Evolutionary conservation across 441 rosid genomes (phyloP).

Genomic region (Sinapis alba): DNA sequence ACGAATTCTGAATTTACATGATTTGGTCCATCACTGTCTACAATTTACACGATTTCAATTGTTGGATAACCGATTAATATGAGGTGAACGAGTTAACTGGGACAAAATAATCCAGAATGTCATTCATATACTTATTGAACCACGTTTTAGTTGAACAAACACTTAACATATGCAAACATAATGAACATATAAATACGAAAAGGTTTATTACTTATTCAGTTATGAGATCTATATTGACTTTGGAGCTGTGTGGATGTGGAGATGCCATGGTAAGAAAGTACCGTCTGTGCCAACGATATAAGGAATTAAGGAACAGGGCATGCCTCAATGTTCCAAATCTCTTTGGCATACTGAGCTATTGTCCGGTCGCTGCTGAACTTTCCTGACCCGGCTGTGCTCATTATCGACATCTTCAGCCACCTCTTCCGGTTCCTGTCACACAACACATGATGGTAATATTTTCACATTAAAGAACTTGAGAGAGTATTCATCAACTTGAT

Average conservation of each 20-base stretch:
- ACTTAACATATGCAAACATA: slow-evolving; percentile 8
- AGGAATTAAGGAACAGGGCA: slow-evolving; percentile 62
- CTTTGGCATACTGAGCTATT: slow-evolving; percentile 81
- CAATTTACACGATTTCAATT: not conserved
- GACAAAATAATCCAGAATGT: not conserved
- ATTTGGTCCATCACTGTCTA: not conserved
- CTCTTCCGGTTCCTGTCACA: slow-evolving; percentile 68
- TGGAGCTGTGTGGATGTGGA: slow-evolving; percentile 22
- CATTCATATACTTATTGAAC: slow-evolving; percentile 5
- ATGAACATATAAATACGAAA: slow-evolving; percentile 17
- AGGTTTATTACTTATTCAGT: slow-evolving; percentile 21
- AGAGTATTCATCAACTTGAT: slow-evolving; percentile 7
- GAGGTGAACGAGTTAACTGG: not conserved
- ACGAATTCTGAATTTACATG: not conserved
- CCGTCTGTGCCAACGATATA: not conserved
- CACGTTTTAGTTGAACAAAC: slow-evolving; percentile 6
- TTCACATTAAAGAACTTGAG: not conserved
- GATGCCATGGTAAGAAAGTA: slow-evolving; percentile 20
- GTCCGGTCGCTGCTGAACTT: slow-evolving; percentile 93
- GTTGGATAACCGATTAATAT: not conserved
- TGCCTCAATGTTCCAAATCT: slow-evolving; percentile 85
- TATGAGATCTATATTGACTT: slow-evolving; percentile 6
- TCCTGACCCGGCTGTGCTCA: slow-evolving; percentile 93
- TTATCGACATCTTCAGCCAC: slow-evolving; percentile 91
- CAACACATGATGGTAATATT: not conserved